Conservation (phyloP, 2,329 filamentous ascomycete species). For the Drechslera avenae region DNA sequence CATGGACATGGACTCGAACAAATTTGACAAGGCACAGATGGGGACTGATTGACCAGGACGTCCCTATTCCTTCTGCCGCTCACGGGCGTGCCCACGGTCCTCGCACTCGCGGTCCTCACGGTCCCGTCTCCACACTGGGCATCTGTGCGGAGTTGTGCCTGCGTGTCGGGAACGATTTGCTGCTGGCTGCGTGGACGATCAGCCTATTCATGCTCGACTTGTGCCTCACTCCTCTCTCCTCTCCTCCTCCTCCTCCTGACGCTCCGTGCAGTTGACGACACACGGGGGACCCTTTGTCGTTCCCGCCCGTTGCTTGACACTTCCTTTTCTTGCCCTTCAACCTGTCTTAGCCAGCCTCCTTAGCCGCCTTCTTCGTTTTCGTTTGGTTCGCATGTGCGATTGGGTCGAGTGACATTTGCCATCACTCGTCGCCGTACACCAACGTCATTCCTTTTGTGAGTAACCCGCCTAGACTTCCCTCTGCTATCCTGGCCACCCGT, state of each 20-base stretch:
- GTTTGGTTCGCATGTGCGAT: constrained; percentile 1
- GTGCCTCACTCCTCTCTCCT: constrained; percentile 27
- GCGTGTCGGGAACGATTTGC: too few species aligned
- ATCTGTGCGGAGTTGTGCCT: constrained; percentile 9
- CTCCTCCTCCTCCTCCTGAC: constrained; percentile 31
- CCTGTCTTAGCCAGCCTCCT: constrained; percentile 19
- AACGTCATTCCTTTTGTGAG: constrained; percentile 17
- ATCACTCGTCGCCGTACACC: not conserved
- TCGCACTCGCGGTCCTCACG: too few species aligned
- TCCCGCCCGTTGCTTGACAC: constrained; percentile 14
- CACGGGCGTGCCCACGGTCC: too few species aligned
- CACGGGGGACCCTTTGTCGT: constrained; percentile 25
- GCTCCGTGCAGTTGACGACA: constrained; percentile 36
- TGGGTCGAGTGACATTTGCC: constrained; percentile 6
- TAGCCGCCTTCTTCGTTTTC: constrained; percentile 15
- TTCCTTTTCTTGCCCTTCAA: constrained; percentile 17
- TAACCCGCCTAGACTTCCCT: constrained; percentile 4
- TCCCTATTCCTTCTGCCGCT: constrained; percentile 33
- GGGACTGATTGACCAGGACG: constrained; percentile 22
- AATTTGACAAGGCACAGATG: constrained; percentile 38
- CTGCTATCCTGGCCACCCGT: not conserved
- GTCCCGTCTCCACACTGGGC: constrained; percentile 34
- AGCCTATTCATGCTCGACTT: constrained; percentile 39
- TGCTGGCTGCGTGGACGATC: constrained; percentile 40
- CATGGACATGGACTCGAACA: constrained; percentile 18